Evolutionary conservation across 2,329 filamentous ascomycete species (phyloP).

Genomic region (Ceratocystis variospora): DNA sequence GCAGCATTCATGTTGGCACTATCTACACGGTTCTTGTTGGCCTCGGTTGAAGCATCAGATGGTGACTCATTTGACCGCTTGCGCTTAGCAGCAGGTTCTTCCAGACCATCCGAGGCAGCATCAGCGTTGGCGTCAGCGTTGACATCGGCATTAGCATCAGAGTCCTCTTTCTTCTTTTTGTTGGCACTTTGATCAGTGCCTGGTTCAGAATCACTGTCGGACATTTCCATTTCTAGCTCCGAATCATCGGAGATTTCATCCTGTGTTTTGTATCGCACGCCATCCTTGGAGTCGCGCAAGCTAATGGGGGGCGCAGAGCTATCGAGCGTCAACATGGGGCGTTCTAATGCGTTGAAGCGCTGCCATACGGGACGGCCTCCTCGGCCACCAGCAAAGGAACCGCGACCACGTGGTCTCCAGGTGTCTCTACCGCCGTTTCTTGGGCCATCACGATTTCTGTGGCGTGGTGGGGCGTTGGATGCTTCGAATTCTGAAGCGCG

Average conservation of each 20-base stretch:
- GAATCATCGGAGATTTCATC: slow-evolving; percentile 49
- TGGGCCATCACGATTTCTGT: slow-evolving; percentile 15
- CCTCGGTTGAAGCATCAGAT: slow-evolving; percentile 26
- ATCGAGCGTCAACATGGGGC: slow-evolving; percentile 36
- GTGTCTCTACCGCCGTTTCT: slow-evolving; percentile 12
- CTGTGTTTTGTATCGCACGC: slow-evolving; percentile 40
- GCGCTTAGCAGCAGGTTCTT: slow-evolving; percentile 33
- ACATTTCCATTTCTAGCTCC: slow-evolving; percentile 52
- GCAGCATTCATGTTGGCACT: neutral
- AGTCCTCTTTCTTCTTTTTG: neutral
- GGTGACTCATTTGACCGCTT: slow-evolving; percentile 28
- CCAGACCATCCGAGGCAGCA: slow-evolving; percentile 21
- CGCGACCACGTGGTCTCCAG: slow-evolving; percentile 23
- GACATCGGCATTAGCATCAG: neutral
- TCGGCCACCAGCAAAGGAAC: slow-evolving; percentile 23
- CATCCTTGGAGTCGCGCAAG: slow-evolving; percentile 33
- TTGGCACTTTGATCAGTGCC: neutral
- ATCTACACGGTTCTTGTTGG: neutral
- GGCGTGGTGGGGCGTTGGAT: slow-evolving; percentile 14
- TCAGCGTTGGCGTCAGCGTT: neutral
- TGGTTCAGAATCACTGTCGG: slow-evolving; percentile 32
- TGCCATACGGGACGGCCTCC: slow-evolving; percentile 23
- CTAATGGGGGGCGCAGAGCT: slow-evolving; percentile 33
- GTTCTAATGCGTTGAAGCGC: slow-evolving; percentile 34
- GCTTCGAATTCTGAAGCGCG: slow-evolving; percentile 20